Evolutionary conservation across 805 yeast species (phyloP).

Genomic region (Maudiozyma barnettii): DNA sequence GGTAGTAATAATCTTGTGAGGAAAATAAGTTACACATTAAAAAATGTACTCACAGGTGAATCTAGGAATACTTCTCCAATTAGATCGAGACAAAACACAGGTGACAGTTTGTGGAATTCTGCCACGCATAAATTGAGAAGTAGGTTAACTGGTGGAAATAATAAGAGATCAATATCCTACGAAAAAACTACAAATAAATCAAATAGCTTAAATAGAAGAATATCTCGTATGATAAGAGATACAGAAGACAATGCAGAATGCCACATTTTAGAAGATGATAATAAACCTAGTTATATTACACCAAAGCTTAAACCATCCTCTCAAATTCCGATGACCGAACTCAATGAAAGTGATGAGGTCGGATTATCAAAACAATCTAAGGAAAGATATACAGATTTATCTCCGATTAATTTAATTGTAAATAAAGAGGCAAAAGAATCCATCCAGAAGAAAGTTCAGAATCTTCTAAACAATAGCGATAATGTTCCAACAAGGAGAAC

Average conservation of each 20-base stretch:
- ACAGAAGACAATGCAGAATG: background rate
- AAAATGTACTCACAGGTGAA: conserved; percentile 17
- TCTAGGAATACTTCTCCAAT: conserved; percentile 13
- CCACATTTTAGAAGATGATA: background rate
- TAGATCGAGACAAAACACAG: conserved; percentile 20
- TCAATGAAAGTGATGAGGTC: too few species aligned
- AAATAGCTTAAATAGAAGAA: background rate
- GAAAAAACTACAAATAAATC: background rate
- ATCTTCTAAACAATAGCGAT: conserved; percentile 32
- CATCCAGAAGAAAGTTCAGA: conserved; percentile 49
- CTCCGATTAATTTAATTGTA: conserved; percentile 5
- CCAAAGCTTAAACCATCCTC: background rate
- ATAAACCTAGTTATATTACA: background rate
- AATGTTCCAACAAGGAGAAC: conserved; percentile 34
- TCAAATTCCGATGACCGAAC: too few species aligned
- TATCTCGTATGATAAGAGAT: background rate
- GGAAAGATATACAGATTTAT: background rate
- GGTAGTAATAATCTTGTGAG: conserved; percentile 15
- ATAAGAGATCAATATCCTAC: conserved; percentile 4
- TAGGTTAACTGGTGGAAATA: conserved; percentile 8
- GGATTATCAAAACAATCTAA: too few species aligned
- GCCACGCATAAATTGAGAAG: conserved; percentile 13
- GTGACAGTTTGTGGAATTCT: conserved; percentile 15
- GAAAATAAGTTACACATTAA: conserved; percentile 12
- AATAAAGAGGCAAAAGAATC: conserved; percentile 22